Base-by-base conservation (phyloP, 2,329 filamentous ascomycete species). In the Trichoderma koningiopsis region DNA sequence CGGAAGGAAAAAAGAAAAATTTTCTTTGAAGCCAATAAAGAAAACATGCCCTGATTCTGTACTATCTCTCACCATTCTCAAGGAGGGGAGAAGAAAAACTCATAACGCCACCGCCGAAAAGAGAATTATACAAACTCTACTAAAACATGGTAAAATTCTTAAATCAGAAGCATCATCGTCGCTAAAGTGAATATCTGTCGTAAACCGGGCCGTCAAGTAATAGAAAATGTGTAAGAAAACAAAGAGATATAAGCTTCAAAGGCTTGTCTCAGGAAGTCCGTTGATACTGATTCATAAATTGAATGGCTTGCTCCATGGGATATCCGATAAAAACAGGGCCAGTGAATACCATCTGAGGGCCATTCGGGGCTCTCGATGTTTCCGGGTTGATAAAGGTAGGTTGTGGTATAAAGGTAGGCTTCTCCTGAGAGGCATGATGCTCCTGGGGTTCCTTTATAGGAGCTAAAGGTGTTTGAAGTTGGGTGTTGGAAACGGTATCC, bases 301-400 rank as follows among this genome's bases (percentile, higher is more conserved):
- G 85, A 29, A 92, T 87, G n/a, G 92, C 92, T 77, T 96, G 90
- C 70, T 96, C 92, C 71, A 93, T 87, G 11, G 91, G 89, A 76
- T 97, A 97, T 0, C 95, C 95, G 74, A 98, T 93, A 76, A 97
- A 97, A 0, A 97, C 94, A 0, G 95, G 95, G 0, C 95, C 95
- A 10, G 92, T 97, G 76, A 97, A 97, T 0, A 96, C 84, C 87
- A 97, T 91, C 74, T 91, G 90, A 11, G 92, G 87, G 11, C 74
- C 76, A 49, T 72, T 71, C 6, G 73, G 73, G 65, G 75, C 75
- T 72, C 81, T 78, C 59, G 75, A 63, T 47, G 79, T 71, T 66
- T 78, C 75, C 52, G 84, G 77, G 72, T 85, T 85, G 73, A 89
- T 79, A 68, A 89, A 88, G 0, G 85, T 77, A 24, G 87, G 87